Conservation (phyloP, 371 early-diverging fungal species). For the Smittium mucronatum region DNA sequence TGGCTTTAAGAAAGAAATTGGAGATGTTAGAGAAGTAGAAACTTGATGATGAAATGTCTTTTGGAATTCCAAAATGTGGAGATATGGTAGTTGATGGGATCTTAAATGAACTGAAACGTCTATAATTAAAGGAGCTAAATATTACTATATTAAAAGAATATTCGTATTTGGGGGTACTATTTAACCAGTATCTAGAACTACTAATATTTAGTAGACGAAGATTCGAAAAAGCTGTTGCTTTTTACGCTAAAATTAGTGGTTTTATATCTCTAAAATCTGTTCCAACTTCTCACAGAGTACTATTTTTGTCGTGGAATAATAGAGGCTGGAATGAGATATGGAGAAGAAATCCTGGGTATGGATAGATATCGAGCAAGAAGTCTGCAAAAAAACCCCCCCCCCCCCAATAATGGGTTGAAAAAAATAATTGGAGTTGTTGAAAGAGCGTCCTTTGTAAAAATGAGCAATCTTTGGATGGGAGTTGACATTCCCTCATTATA, state of each 20-base stretch:
- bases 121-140: neutral
- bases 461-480: neutral
- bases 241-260: neutral
- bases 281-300: neutral
- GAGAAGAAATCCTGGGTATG: neutral
- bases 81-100: neutral
- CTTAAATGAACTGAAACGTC: neutral
- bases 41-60: neutral
- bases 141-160: neutral
- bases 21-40: neutral
- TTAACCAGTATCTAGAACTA: neutral
- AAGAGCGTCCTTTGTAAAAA: neutral
- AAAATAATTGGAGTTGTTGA: neutral
- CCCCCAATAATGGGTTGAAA: neutral
- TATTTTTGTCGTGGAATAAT: neutral
- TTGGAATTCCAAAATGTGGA: neutral
- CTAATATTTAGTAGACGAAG: neutral
- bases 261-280: neutral
- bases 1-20: neutral
- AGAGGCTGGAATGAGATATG: neutral
- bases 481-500: neutral
- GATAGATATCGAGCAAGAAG: neutral
- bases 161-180: neutral
- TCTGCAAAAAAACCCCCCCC: neutral
- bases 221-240: neutral